A percentile compares a stretch with the other conserved stretches of the same genome.
phyloP scores from a whole-genome alignment of 345 rosid genomes.

The Bruguiera gymnorhiza region DNA sequence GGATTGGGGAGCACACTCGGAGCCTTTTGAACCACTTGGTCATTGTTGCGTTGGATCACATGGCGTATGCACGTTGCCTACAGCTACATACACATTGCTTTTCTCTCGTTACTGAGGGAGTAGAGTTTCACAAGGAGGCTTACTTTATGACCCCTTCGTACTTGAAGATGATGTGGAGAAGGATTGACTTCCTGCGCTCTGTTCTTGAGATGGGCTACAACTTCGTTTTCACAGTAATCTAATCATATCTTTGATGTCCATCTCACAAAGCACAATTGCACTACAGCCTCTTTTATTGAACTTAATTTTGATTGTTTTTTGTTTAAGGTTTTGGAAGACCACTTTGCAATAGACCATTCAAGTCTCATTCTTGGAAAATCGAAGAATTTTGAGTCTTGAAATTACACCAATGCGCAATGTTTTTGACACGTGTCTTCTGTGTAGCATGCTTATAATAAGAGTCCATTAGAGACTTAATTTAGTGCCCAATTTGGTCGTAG shows the following conservation, averaged over 20 bases:
- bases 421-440: no score
- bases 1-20: conserved; percentile 53
- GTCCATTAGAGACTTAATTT: no score
- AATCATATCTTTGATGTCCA: background rate
- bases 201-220: conserved; percentile 86
- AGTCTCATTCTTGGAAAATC: no score
- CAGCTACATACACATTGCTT: conserved; percentile 60
- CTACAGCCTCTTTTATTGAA: background rate
- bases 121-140: conserved; percentile 71
- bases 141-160: conserved; percentile 76
- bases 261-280: background rate
- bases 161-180: conserved; percentile 94
- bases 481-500: no score
- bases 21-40: conserved; percentile 68
- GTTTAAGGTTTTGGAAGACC: no score
- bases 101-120: conserved; percentile 63
- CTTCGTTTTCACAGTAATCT: conserved; percentile 80
- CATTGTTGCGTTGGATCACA: conserved; percentile 65
- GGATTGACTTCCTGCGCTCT: conserved; percentile 65
- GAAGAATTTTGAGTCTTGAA: no score
- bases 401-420: no score
- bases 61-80: conserved; percentile 59
- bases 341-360: no score
- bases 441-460: no score
- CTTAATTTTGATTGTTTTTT: background rate